Evolutionary conservation across 176 grass and related monocot species (phyloP).

Genomic region (Aegilops bicornis): DNA sequence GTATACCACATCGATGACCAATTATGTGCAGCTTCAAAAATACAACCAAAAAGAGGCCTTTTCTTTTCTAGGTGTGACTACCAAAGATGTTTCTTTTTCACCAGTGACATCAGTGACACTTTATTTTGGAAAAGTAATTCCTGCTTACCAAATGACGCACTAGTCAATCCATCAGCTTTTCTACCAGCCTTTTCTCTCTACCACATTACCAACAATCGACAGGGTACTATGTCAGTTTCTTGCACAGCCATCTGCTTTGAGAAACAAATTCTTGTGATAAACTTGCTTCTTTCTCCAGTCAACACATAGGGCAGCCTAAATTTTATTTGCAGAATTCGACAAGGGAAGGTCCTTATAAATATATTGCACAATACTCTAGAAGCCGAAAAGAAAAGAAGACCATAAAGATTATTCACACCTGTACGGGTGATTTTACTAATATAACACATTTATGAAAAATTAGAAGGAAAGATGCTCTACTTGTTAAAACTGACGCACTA

Average conservation of each 20-base stretch:
- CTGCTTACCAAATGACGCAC: neutral
- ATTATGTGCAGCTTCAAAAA: neutral
- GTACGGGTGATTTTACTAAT: neutral
- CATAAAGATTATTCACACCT: neutral
- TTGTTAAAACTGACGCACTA: neutral
- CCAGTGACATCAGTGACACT: neutral
- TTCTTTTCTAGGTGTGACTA: slow-evolving; percentile 8
- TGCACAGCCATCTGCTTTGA: neutral
- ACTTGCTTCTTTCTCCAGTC: neutral
- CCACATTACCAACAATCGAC: neutral
- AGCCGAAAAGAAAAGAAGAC: neutral
- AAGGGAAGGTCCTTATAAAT: neutral
- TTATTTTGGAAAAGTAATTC: neutral
- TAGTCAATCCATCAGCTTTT: neutral
- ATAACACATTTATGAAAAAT: neutral
- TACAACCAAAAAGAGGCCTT: neutral
- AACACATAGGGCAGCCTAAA: neutral
- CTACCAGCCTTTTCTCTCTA: neutral
- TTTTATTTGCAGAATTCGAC: neutral
- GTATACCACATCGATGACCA: neutral
- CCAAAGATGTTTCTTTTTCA: neutral
- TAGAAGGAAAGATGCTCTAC: neutral
- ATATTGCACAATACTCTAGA: neutral
- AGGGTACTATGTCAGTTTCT: neutral
- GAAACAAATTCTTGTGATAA: neutral